phyloP scores from a whole-genome alignment of 306 rosid species.

The Ammopiptanthus mongolicus region DNA sequence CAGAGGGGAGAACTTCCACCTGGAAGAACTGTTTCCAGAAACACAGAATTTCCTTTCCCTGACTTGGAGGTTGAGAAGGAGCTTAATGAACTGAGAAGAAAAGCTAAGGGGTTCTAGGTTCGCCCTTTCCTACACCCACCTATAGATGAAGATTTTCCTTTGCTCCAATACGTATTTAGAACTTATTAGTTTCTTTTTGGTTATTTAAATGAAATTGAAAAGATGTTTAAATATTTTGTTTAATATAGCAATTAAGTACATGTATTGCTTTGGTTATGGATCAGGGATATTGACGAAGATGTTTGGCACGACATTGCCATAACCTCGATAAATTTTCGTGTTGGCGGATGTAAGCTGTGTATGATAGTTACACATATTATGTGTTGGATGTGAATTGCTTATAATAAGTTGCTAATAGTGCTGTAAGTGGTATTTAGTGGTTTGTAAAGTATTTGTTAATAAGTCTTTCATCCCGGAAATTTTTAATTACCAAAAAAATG shows the following conservation, averaged over 20 bases:
- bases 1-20: constrained; percentile 21
- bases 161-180: neutral
- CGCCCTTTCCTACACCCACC: neutral
- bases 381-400: too few species aligned
- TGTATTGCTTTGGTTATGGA: neutral
- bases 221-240: neutral
- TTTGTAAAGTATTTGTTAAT: too few species aligned
- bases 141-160: neutral
- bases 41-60: constrained; percentile 11
- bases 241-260: neutral
- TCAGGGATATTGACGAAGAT: neutral
- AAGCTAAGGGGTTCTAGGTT: constrained; percentile 8
- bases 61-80: constrained; percentile 20
- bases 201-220: neutral
- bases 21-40: constrained; percentile 12
- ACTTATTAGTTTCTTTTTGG: neutral
- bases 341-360: neutral
- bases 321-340: neutral
- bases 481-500: too few species aligned
- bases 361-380: neutral
- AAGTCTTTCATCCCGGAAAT: too few species aligned
- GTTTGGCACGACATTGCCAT: neutral
- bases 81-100: constrained; percentile 16
- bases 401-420: too few species aligned
- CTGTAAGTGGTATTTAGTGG: too few species aligned